Evolutionary conservation across 352 stramenopile species (phyloP), one percentile per base, ranked within the genome.

Genomic region (Plasmopara viticola): DNA sequence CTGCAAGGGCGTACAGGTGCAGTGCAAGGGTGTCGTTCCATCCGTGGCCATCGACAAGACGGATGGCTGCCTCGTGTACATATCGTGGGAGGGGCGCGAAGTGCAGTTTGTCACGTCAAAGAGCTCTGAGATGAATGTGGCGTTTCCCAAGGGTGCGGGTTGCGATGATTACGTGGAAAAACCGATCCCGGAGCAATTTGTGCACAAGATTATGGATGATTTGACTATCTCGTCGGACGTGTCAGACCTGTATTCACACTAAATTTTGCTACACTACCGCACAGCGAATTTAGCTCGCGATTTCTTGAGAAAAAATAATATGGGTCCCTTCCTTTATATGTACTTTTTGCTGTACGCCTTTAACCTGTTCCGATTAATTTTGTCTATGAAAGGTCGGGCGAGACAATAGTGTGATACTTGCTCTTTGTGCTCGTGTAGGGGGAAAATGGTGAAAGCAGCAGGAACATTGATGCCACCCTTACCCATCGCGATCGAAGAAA

Each of bases 1-100:
- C 78, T 98, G 89, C 66, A 97, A 98, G 78, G 92, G 88, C 57
- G 86, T 98, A 51, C 92, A 98, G 64, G 77, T 98, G 35, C 95
- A 98, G 69, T 86, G 82, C 57, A 95, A 93, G 57, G 91, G 89
- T 51, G 72, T 82, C 31, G 96, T 98, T 56, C 95, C 95, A 15
- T 96, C 87, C 28, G 94, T 99, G 53, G 90, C 92, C 5, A 98
- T 99, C 72, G 97, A 99, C 82, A 99, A 99, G 82, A 99, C 95
- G 31, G 94, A 99, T 70, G 95, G 96, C 53, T 96, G 94, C 58
- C 75, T 98, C 38, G 82, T 98, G 45, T 97, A 97, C 72, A 77
- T 99, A 50, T 96, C 88, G 67, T 90, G 94, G 73, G 86, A 97
- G 58, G 87, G 79, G 25, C 73, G 94, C 30, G 68, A 84, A 44